Evolutionary conservation across 1,284 basidiomycete species (phyloP), one percentile per base, ranked within the genome.

Genomic region (Schizophyllum commune): DNA sequence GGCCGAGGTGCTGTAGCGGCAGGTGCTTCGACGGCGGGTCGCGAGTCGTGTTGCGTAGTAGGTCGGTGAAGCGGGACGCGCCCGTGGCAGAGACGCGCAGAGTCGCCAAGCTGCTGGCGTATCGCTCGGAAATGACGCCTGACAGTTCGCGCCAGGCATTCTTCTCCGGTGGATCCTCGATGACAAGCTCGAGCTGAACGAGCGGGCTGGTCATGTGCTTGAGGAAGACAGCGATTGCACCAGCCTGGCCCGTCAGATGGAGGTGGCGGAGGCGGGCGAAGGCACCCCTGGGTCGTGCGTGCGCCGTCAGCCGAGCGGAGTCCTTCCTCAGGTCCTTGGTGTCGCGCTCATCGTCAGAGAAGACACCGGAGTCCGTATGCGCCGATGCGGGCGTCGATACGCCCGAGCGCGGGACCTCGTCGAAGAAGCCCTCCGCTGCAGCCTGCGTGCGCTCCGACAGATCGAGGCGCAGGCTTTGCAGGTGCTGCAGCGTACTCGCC

Each of bases 341-440:
- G 70, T 91, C 88, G 60, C 83, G 73, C 65, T 89, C 88, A 60
- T 89, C 86, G 58, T 79, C 83, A 58, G 87, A 89, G 74, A 88
- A 88, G 62, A 89, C 81, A 34, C 88, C 87, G 66, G 86, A 89
- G 70, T 90, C 88, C 39, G 81, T 80, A 19, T 78, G 80, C 19
- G 81, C 76, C 17, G 86, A 86, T 65, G 78, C 83, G 1, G 89
- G 89, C 4, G 88, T 88, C 32, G 81, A 83, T 63, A 78, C 79
- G 11, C 88, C 89, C 0, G 88, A 88, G 33, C 79, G 78, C 34
- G 81, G 75, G 65, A 89, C 75, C 59, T 88, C 84, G 68, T 86
- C 84, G 69, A 91, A 91, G 73, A 91, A 91, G 15, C 85, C 85
- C 71, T 89, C 86, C 19, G 90, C 84, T 0, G 85, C 84, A 27